A percentile compares a stretch with the other conserved stretches of the same genome.
Evolutionary conservation across 2,329 filamentous ascomycete species (phyloP).

Genomic region (Colletotrichum coccodes): DNA sequence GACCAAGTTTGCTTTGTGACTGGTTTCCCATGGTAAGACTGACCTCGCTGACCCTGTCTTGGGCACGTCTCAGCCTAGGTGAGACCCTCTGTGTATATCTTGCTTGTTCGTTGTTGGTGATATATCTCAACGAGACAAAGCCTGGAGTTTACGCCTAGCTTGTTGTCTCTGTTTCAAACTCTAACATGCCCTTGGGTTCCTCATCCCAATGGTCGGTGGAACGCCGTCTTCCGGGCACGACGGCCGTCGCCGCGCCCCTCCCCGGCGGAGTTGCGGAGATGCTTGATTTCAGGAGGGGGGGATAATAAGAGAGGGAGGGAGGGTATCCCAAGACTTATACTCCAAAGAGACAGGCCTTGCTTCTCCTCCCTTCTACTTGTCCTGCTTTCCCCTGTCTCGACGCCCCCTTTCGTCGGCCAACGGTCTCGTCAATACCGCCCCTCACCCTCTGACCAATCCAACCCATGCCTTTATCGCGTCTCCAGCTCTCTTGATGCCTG

Average conservation of each 20-base stretch:
- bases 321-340: too few species aligned
- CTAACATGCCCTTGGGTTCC: neutral
- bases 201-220: neutral
- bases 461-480: too few species aligned
- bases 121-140: neutral
- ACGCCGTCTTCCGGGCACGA: neutral
- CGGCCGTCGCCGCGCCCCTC: neutral
- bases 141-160: neutral
- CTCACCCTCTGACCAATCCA: too few species aligned
- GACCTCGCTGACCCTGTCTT: neutral
- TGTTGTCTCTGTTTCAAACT: constrained; percentile 3
- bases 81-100: too few species aligned
- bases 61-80: neutral
- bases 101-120: too few species aligned
- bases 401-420: too few species aligned
- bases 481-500: too few species aligned
- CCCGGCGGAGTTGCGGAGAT: neutral
- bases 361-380: too few species aligned
- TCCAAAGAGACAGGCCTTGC: too few species aligned
- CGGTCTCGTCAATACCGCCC: too few species aligned
- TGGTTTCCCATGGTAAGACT: neutral
- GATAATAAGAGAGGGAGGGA: too few species aligned
- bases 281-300: neutral
- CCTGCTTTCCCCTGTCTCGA: too few species aligned
- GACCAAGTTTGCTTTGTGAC: neutral